These are phyloP conservation scores for Heterobasidion parviporum DNA, from an alignment of 1,284 basidiomycete genomes.

Conservation along the genomic window DNA sequence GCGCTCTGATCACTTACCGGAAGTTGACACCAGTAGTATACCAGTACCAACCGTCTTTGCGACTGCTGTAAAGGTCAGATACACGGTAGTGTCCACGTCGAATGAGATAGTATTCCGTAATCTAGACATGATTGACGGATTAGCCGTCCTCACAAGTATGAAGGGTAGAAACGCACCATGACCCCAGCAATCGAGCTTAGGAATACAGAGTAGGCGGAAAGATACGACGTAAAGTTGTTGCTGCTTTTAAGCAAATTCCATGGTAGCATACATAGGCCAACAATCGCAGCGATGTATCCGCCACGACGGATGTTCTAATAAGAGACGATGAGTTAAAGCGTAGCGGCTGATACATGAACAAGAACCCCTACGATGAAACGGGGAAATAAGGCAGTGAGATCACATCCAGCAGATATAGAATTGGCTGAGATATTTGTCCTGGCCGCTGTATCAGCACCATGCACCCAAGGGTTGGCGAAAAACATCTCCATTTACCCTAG, in stretches of 20 bases:
- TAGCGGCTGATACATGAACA: not conserved
- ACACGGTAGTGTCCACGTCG: conserved; percentile 67
- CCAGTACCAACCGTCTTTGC: conserved; percentile 61
- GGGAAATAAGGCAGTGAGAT: conserved; percentile 74
- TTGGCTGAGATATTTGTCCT: conserved; percentile 82
- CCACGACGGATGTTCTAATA: conserved; percentile 75
- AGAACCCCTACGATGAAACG: conserved; percentile 55
- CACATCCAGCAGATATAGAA: conserved; percentile 79
- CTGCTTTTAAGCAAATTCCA: conserved; percentile 77
- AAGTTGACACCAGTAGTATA: conserved; percentile 75
- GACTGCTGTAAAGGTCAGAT: conserved; percentile 59
- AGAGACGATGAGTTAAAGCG: conserved; percentile 1
- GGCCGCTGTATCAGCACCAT: conserved; percentile 1
- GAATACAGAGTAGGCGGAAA: conserved; percentile 80
- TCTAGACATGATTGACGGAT: conserved; percentile 23
- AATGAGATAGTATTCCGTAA: conserved; percentile 77
- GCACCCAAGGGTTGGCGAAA: conserved; percentile 2
- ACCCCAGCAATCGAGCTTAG: conserved; percentile 76
- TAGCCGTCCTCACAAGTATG: not conserved
- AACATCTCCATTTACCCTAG: conserved; percentile 18
- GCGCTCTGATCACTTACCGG: conserved; percentile 30
- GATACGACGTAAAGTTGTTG: conserved; percentile 76
- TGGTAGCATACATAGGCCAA: conserved; percentile 70
- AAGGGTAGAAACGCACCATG: conserved; percentile 41
- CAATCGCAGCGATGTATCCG: conserved; percentile 68